A percentile compares a stretch with the other conserved stretches of the same genome.
phyloP scores from a whole-genome alignment of 805 yeast species.

The Cyberlindnera euphorbiae region DNA sequence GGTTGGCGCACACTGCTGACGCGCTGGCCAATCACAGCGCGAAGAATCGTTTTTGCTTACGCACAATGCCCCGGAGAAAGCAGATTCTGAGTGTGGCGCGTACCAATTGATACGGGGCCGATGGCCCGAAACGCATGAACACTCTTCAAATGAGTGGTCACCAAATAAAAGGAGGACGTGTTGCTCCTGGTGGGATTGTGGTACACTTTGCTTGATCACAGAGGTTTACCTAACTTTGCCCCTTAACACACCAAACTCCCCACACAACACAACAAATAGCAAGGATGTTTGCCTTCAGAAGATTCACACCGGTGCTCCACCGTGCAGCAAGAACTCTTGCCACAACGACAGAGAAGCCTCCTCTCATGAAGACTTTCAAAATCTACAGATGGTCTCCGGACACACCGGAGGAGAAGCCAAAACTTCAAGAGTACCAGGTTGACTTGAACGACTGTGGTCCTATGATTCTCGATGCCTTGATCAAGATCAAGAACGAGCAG shows the following conservation, averaged over 20 bases:
- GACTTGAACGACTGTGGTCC: conserved; percentile 95
- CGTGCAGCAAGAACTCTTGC: conserved; percentile 24
- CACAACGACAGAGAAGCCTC: conserved; percentile 43
- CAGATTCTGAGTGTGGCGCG: no score
- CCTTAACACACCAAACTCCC: no score
- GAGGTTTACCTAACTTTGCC: no score
- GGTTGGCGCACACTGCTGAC: background rate
- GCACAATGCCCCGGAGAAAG: conserved; percentile 16
- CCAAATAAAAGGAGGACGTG: no score
- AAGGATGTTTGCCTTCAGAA: conserved; percentile 6
- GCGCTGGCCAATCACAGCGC: conserved; percentile 13
- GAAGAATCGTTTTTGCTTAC: conserved; percentile 12
- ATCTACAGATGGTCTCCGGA: conserved; percentile 99
- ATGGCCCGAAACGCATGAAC: no score
- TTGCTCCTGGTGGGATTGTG: no score
- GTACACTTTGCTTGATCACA: no score
- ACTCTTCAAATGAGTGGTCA: no score
- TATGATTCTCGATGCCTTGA: conserved; percentile 91
- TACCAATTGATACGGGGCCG: conserved; percentile 17
- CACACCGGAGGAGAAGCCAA: conserved; percentile 87
- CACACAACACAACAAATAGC: no score
- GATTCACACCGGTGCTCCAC: conserved; percentile 2
- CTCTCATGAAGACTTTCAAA: conserved; percentile 76
- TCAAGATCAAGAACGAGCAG: conserved; percentile 94
- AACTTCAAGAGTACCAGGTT: conserved; percentile 74